A percentile compares a stretch with the other conserved stretches of the same genome.
phyloP scores from a whole-genome alignment of 148 eudicot genomes.

The Gaultheria prostrata region DNA sequence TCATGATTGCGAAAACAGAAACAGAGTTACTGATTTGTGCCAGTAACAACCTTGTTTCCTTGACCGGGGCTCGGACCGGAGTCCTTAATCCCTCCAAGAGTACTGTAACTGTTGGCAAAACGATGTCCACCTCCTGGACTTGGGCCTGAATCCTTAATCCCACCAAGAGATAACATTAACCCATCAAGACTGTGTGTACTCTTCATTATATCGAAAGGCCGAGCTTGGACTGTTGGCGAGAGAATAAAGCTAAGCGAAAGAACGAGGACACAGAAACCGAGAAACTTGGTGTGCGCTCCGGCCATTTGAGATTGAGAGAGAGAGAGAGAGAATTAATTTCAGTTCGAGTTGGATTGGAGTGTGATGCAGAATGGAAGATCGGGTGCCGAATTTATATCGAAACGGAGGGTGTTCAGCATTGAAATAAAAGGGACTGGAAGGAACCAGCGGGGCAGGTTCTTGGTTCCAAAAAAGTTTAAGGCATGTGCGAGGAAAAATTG shows the following conservation, averaged over 20 bases:
- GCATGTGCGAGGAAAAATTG: not conserved
- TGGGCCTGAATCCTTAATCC: constrained; percentile 15
- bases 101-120: not conserved
- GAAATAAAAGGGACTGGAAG: not conserved
- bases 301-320: constrained; percentile 8
- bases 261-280: not conserved
- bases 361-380: not conserved
- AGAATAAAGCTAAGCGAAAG: constrained; percentile 1
- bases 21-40: constrained; percentile 1
- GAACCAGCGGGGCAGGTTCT: constrained; percentile 12
- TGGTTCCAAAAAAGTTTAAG: not conserved
- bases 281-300: not conserved
- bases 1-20: not conserved
- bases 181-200: not conserved
- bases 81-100: constrained; percentile 15
- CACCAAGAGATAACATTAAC: constrained; percentile 10
- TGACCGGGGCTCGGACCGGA: constrained; percentile 17
- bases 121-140: not conserved
- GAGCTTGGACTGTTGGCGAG: not conserved
- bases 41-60: constrained; percentile 11
- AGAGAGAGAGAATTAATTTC: not conserved
- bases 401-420: not conserved
- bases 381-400: not conserved
- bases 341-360: not conserved
- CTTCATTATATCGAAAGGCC: constrained; percentile 15